Percentiles rank a stretch among this genome's conserved stretches.
Conservation (phyloP, 345 rosid genomes). For the Eucalyptus cladocalyx region DNA sequence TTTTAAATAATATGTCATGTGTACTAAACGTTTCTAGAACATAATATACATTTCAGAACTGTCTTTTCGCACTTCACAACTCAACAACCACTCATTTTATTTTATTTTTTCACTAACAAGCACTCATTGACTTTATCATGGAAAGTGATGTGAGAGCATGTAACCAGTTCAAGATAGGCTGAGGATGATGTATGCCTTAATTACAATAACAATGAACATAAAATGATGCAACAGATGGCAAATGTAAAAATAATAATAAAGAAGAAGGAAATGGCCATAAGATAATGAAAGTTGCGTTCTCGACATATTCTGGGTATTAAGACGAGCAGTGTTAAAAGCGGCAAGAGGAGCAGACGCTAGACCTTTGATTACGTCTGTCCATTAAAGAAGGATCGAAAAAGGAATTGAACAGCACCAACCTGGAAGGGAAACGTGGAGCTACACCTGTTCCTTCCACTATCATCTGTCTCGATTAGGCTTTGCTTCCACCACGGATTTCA, state of each 20-base stretch:
- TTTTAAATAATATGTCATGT: neutral
- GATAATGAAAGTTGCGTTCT: neutral
- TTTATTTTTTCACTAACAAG: too few relatives aligned
- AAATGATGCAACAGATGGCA: neutral
- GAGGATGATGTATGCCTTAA: neutral
- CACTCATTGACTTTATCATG: neutral
- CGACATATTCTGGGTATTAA: neutral
- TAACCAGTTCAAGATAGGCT: neutral
- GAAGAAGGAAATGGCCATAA: neutral
- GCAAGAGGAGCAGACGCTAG: neutral
- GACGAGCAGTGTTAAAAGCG: neutral
- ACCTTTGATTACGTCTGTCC: neutral
- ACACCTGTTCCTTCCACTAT: neutral
- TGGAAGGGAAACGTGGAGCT: neutral
- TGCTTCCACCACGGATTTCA: neutral
- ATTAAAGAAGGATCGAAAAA: neutral
- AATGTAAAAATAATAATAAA: neutral
- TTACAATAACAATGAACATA: neutral
- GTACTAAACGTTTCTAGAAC: neutral
- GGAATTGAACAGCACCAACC: neutral
- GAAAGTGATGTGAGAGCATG: neutral
- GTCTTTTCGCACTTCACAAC: neutral
- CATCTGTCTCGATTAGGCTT: neutral
- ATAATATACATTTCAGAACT: neutral
- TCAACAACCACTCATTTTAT: neutral